Evolutionary conservation across 2,329 filamentous ascomycete genomes (phyloP), one percentile per base, ranked within the genome.

Genomic region (Hymenoscyphus linearis): DNA sequence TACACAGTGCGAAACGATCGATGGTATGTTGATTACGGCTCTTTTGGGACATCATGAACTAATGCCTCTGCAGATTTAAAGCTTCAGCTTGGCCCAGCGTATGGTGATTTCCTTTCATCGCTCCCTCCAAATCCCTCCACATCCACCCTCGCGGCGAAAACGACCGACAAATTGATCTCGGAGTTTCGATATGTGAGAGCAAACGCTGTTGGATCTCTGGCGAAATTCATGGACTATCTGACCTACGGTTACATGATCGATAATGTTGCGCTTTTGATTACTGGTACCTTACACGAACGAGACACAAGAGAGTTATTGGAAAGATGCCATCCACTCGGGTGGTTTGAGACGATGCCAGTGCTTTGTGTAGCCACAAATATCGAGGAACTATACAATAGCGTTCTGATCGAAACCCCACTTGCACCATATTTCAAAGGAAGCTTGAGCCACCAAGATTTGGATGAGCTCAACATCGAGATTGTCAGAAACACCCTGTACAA

Each of bases 211-310:
- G 95, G 95, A 16, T 91, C 92, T 0, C 85, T 97, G 40, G 88
- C 93, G 65, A 92, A 91, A 74, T 99, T 99, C 76, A 92, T 99
- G 85, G 92, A 98, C 76, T 99, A 96, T 77, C 81, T 99, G 64
- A 99, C 95, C 1, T 99, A 99, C 75, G 93, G 93, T 65, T 99
- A 99, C 82, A 99, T 99, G 95, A 99, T 99, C 77, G 95, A 99
- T 79, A 99, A 99, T 72, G 92, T 99, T 58, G 95, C 96, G 44
- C 87, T 99, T 47, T 86, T 99, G 72, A 99, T 99, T 76, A 99
- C 95, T 25, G 95, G 95, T 65, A 99, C 95, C 13, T 84, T 99
- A 34, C 95, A 99, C 78, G 96, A 99, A 79, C 86, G 95, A 74
- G 95, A 99, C 75, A 99, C 95, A 3, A 87, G 93, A 63, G 95